A percentile compares a stretch with the other conserved stretches of the same genome.
These are phyloP conservation scores for Pseudozyma sp. DNA, from an alignment of 1,284 basidiomycete genomes.

Conservation along the genomic window DNA sequence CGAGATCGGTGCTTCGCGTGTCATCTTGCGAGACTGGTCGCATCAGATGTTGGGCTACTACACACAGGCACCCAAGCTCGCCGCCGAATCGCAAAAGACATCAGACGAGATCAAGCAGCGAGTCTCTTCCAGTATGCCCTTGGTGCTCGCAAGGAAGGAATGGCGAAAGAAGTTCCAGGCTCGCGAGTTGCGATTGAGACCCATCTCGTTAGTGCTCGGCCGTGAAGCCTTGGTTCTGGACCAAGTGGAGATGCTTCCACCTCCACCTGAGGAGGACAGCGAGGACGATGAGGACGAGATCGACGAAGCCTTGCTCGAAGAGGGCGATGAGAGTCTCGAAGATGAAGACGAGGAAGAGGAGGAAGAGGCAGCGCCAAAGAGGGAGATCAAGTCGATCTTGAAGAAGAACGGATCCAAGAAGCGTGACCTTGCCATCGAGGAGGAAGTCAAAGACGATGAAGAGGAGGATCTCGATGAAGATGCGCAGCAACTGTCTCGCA, in stretches of 20 bases:
- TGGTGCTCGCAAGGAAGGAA: slow-evolving; percentile 48
- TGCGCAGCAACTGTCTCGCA: slow-evolving; percentile 33
- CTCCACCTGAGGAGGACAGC: slow-evolving; percentile 53
- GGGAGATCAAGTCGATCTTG: slow-evolving; percentile 53
- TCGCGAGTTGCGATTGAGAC: slow-evolving; percentile 55
- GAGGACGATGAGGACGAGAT: slow-evolving; percentile 55
- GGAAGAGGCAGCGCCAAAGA: slow-evolving; percentile 26
- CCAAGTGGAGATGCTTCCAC: slow-evolving; percentile 44
- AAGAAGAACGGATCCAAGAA: slow-evolving; percentile 41
- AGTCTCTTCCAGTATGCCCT: slow-evolving; percentile 17
- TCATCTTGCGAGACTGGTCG: slow-evolving; percentile 65
- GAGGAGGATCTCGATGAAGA: slow-evolving; percentile 23
- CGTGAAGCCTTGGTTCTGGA: slow-evolving; percentile 46
- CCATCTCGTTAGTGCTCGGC: slow-evolving; percentile 43
- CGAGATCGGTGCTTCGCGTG: slow-evolving; percentile 56
- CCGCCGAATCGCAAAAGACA: slow-evolving; percentile 32
- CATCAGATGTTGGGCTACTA: slow-evolving; percentile 62
- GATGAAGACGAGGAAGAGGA: slow-evolving; percentile 45
- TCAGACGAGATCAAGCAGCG: slow-evolving; percentile 37
- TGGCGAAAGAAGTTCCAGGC: slow-evolving; percentile 55
- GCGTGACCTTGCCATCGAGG: slow-evolving; percentile 19
- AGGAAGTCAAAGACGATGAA: slow-evolving; percentile 16
- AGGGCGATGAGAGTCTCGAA: slow-evolving; percentile 37
- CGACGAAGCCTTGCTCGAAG: slow-evolving; percentile 47
- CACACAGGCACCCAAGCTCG: slow-evolving; percentile 51